These are phyloP conservation scores for Quambalaria eucalypti DNA, from an alignment of 1,284 basidiomycete genomes.

Conservation along the genomic window DNA sequence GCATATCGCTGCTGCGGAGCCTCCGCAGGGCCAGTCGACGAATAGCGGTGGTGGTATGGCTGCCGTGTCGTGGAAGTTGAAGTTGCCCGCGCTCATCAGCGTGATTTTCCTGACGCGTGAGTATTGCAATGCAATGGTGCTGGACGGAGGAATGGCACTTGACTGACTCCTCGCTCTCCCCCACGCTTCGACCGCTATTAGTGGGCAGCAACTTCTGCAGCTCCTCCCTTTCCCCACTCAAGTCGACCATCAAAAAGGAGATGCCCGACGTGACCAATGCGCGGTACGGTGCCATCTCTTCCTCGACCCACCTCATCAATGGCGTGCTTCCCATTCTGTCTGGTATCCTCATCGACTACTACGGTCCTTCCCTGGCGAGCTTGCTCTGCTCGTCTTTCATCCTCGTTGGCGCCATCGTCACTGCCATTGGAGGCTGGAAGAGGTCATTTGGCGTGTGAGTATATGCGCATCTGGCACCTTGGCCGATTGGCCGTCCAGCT, in stretches of 20 bases:
- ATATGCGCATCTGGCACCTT: no score
- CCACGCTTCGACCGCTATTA: no score
- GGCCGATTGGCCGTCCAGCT: no score
- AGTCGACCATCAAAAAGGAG: background rate
- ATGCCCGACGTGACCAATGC: conserved; percentile 52
- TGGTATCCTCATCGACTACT: conserved; percentile 50
- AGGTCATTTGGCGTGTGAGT: conserved; percentile 2
- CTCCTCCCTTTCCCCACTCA: background rate
- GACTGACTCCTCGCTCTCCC: no score
- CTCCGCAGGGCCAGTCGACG: no score
- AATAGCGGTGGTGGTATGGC: background rate
- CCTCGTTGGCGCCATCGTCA: conserved; percentile 43
- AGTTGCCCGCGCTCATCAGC: background rate
- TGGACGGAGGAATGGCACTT: no score
- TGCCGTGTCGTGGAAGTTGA: background rate
- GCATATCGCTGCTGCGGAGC: no score
- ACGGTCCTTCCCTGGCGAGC: conserved; percentile 32
- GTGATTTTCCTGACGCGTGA: background rate
- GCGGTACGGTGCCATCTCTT: conserved; percentile 54
- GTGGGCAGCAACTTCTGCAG: background rate
- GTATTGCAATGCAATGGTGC: no score
- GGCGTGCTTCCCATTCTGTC: conserved; percentile 50
- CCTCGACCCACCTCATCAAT: conserved; percentile 48
- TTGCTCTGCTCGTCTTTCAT: conserved; percentile 41
- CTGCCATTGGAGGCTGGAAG: conserved; percentile 12